A percentile compares a stretch with the other conserved stretches of the same genome.
Conservation (phyloP, 2,329 filamentous ascomycete genomes). For the Calycina herbarum region DNA sequence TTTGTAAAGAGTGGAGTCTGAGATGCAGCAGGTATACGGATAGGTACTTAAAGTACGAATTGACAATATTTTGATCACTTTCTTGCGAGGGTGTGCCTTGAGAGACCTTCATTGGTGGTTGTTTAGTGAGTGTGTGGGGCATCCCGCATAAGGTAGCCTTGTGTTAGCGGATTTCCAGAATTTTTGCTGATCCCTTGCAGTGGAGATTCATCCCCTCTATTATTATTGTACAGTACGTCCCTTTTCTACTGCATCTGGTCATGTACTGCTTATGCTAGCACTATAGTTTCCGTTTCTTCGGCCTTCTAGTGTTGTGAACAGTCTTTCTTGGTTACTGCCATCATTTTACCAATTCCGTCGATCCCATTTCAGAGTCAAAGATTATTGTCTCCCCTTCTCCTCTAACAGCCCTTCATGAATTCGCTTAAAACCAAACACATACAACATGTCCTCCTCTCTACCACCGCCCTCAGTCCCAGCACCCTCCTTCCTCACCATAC, state of each 20-base stretch:
- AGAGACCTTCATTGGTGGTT: neutral
- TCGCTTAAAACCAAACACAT: neutral
- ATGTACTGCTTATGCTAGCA: neutral
- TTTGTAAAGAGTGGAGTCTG: neutral
- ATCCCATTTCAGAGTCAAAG: no score
- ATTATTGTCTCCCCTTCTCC: no score
- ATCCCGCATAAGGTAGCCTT: neutral
- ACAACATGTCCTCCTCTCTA: neutral
- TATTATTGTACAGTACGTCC: neutral
- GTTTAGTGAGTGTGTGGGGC: neutral
- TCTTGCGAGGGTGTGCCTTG: neutral
- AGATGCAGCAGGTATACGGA: neutral
- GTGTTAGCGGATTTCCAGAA: neutral
- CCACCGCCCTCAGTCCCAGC: neutral
- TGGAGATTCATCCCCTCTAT: neutral
- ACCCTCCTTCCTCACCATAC: conserved; percentile 24
- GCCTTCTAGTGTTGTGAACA: neutral
- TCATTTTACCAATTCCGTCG: no score
- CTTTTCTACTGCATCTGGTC: neutral
- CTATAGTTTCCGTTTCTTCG: neutral
- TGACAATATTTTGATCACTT: neutral
- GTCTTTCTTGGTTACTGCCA: no score
- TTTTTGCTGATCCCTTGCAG: neutral
- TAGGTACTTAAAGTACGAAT: neutral
- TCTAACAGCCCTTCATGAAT: neutral